A percentile compares a stretch with the other conserved stretches of the same genome.
phyloP scores from a whole-genome alignment of 192 early-diverging fungal genomes.

The Phlyctochytrium planicorne region DNA sequence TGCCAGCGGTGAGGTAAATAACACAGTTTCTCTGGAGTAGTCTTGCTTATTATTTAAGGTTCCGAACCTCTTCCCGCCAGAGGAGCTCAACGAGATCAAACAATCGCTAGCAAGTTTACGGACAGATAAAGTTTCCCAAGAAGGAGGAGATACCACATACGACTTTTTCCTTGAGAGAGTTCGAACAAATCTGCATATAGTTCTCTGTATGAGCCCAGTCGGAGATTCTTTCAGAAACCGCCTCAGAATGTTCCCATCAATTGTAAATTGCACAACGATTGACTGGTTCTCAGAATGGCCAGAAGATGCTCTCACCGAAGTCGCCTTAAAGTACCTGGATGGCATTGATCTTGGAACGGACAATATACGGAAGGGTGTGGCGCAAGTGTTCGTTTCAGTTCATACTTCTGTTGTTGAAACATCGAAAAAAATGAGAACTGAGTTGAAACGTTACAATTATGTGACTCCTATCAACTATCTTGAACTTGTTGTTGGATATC shows the following conservation, averaged over 20 bases:
- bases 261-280: slow-evolving; percentile 60
- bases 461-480: slow-evolving; percentile 64
- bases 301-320: slow-evolving; percentile 56
- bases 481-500: slow-evolving; percentile 56
- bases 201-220: slow-evolving; percentile 60
- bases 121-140: slow-evolving; percentile 24
- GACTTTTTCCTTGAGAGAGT: slow-evolving; percentile 56
- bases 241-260: slow-evolving; percentile 56
- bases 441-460: slow-evolving; percentile 59
- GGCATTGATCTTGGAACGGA: slow-evolving; percentile 52
- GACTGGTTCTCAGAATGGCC: slow-evolving; percentile 66
- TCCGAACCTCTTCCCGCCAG: slow-evolving; percentile 52
- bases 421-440: slow-evolving; percentile 46
- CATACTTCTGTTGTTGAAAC: slow-evolving; percentile 59
- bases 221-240: slow-evolving; percentile 59
- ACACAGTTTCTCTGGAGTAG: background rate
- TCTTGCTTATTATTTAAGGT: slow-evolving; percentile 37
- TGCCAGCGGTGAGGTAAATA: slow-evolving; percentile 56
- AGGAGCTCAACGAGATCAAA: slow-evolving; percentile 53
- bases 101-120: slow-evolving; percentile 32
- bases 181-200: slow-evolving; percentile 52
- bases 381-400: slow-evolving; percentile 54
- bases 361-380: slow-evolving; percentile 42
- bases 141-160: slow-evolving; percentile 41
- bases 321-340: slow-evolving; percentile 52